Evolutionary conservation across 495 filamentous ascomycete species (phyloP).

Genomic region (Podospora anserina): DNA sequence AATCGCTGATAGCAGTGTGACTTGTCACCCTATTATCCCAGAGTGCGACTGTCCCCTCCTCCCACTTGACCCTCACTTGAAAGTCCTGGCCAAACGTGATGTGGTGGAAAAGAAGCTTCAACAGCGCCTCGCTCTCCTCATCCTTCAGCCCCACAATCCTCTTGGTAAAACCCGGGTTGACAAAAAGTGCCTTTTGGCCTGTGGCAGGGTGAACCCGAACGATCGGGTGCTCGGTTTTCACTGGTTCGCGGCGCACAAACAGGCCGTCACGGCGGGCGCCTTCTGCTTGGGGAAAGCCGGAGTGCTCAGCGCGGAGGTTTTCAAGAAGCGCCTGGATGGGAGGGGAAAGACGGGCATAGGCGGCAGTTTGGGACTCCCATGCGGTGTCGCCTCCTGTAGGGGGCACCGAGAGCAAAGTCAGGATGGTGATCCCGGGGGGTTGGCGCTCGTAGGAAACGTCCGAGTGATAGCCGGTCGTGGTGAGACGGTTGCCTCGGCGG

Average conservation of each 20-base stretch:
- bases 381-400: constrained; percentile 73
- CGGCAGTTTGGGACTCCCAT: constrained; percentile 71
- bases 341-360: constrained; percentile 65
- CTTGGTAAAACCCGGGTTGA: constrained; percentile 79
- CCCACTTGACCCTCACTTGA: constrained; percentile 70
- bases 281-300: constrained; percentile 66
- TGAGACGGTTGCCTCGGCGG: constrained; percentile 49
- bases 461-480: constrained; percentile 37
- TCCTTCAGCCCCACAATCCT: constrained; percentile 70
- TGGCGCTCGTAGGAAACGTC: constrained; percentile 72
- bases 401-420: constrained; percentile 67
- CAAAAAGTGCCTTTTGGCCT: constrained; percentile 74
- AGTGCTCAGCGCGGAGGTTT: constrained; percentile 66
- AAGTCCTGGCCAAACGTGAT: constrained; percentile 55
- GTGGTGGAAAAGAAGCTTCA: constrained; percentile 60
- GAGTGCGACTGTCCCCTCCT: constrained; percentile 65
- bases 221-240: constrained; percentile 66
- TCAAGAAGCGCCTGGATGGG: constrained; percentile 71
- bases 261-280: constrained; percentile 59
- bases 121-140: constrained; percentile 64
- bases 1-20: constrained; percentile 54
- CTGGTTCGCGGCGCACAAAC: constrained; percentile 63
- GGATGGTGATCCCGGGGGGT: constrained; percentile 71
- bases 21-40: constrained; percentile 72
- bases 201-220: constrained; percentile 73